phyloP scores from a whole-genome alignment of 139 green algal species.

The Spirogloea muscicola region DNA sequence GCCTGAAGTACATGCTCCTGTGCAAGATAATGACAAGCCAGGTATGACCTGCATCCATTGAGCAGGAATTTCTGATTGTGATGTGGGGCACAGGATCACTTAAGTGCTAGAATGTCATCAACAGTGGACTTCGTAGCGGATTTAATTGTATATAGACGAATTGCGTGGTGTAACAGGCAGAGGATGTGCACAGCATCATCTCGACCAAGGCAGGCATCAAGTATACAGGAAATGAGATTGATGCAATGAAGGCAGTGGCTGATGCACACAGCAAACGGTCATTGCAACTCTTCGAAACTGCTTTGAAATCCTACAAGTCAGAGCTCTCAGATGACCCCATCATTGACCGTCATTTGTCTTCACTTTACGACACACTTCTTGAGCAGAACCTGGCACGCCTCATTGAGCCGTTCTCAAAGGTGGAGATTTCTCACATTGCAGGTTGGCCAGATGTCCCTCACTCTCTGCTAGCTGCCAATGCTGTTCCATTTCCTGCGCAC shows the following conservation, averaged over 20 bases:
- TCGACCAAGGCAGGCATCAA: constrained; percentile 89
- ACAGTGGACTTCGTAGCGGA: constrained; percentile 37
- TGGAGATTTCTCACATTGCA: constrained; percentile 92
- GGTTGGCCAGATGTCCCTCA: no score
- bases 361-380: constrained; percentile 68
- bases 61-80: no score
- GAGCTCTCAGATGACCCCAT: constrained; percentile 83
- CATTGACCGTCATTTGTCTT: constrained; percentile 77
- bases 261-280: constrained; percentile 80
- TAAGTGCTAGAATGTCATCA: background rate
- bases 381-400: constrained; percentile 66
- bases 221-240: constrained; percentile 78
- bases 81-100: no score
- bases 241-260: constrained; percentile 86
- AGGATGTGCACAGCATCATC: constrained; percentile 80
- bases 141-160: constrained; percentile 62
- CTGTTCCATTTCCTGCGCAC: no score
- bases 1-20: constrained; percentile 98
- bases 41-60: no score
- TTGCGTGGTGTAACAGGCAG: no score
- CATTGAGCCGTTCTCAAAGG: constrained; percentile 89
- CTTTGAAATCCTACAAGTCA: constrained; percentile 63
- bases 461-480: no score
- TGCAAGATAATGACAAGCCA: constrained; percentile 71
- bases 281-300: constrained; percentile 67